Conservation (phyloP, 257 asterid species). For the Ilex asprella region DNA sequence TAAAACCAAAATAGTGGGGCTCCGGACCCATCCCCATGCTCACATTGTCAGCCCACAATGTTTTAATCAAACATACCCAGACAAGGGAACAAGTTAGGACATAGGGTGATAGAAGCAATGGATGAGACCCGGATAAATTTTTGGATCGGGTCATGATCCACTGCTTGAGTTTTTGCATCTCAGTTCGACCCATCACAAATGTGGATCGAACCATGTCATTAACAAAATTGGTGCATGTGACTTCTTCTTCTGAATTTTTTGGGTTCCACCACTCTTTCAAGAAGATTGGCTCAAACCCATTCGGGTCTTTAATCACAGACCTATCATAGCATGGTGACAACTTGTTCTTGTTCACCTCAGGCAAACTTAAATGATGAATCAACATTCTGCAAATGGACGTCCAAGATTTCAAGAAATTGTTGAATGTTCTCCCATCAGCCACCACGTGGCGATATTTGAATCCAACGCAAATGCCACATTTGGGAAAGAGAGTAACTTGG, state of each 20-base stretch:
- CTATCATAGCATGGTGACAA: conserved; percentile 23
- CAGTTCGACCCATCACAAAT: conserved; percentile 21
- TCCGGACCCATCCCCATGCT: conserved; percentile 1
- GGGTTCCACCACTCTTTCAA: conserved; percentile 11
- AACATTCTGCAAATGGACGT: conserved; percentile 19
- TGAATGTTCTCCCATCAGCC: conserved; percentile 51
- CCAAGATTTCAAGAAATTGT: conserved; percentile 44
- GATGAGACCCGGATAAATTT: conserved; percentile 3
- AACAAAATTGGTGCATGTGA: not conserved
- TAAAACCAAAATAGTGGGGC: conserved; percentile 19
- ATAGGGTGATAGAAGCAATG: conserved; percentile 28
- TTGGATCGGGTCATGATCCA: conserved; percentile 18
- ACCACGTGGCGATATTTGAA: conserved; percentile 41
- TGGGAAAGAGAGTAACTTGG: conserved; percentile 39
- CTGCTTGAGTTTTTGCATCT: conserved; percentile 29
- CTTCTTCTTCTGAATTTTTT: not conserved
- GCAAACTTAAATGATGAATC: not conserved
- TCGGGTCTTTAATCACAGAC: conserved; percentile 21
- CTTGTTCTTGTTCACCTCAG: not conserved
- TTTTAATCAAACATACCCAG: conserved; percentile 37
- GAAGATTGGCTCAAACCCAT: conserved; percentile 9
- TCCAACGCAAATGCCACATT: conserved; percentile 41
- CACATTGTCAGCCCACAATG: conserved; percentile 1
- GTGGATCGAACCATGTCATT: conserved; percentile 29
- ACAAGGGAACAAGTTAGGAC: conserved; percentile 28